Conservation (phyloP, 176 grass and related monocot genomes). For the Zoysia japonica region DNA sequence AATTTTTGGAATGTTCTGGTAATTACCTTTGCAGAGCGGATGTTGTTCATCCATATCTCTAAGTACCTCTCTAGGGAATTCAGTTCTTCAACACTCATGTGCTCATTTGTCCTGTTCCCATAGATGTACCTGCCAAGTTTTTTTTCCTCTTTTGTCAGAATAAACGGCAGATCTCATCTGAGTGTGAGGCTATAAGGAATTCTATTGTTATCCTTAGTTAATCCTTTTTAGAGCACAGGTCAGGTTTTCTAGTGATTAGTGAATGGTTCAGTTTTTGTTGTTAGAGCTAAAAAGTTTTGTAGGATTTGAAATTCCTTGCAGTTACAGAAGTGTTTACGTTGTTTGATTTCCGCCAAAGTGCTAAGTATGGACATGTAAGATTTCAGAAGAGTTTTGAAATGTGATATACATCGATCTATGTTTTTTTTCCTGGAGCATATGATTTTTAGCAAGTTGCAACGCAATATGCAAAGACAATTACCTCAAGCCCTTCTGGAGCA, state of each 20-base stretch:
- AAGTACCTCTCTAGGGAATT: conserved; percentile 68
- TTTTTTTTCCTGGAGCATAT: too few relatives aligned
- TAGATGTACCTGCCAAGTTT: conserved; percentile 58
- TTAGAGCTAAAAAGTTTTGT: neutral
- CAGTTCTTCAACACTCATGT: conserved; percentile 70
- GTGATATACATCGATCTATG: too few relatives aligned
- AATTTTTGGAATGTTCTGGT: neutral
- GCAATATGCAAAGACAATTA: conserved; percentile 5
- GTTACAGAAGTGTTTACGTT: neutral
- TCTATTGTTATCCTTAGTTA: neutral
- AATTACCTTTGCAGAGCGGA: conserved; percentile 76
- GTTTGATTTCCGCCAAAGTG: neutral
- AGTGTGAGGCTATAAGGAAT: neutral
- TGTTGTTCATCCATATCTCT: conserved; percentile 80
- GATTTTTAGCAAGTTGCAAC: neutral
- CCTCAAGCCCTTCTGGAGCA: conserved; percentile 72
- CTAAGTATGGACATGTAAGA: neutral
- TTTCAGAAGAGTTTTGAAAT: too few relatives aligned
- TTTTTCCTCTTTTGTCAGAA: neutral
- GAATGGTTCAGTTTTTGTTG: neutral
- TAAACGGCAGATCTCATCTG: neutral
- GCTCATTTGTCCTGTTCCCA: conserved; percentile 62
- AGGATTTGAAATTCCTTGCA: neutral
- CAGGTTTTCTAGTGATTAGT: neutral
- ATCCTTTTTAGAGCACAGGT: neutral